Conservation (phyloP, 805 yeast genomes). For the Teunomyces gatunensis region DNA sequence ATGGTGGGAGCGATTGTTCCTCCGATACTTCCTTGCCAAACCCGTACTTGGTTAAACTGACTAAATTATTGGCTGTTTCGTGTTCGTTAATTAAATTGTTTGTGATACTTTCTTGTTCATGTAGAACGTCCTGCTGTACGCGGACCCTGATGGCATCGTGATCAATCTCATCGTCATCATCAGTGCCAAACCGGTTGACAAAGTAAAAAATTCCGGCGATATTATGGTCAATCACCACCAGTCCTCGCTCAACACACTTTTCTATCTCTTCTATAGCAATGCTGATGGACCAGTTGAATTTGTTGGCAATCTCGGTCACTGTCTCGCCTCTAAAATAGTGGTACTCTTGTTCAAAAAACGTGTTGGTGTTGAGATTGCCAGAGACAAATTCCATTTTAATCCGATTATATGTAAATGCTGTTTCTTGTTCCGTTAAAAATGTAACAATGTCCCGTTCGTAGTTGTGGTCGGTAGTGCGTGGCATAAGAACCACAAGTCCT, state of each 20-base stretch:
- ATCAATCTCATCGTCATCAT: constrained; percentile 8
- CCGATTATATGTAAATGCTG: constrained; percentile 22
- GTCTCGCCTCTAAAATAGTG: constrained; percentile 32
- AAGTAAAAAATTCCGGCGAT: constrained; percentile 65
- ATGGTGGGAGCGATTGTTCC: neutral
- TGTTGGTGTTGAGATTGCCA: constrained; percentile 16
- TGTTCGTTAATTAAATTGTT: constrained; percentile 4
- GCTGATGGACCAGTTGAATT: constrained; percentile 64
- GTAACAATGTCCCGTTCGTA: constrained; percentile 26
- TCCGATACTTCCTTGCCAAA: constrained; percentile 5
- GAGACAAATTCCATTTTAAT: constrained; percentile 21
- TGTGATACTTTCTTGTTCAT: constrained; percentile 18
- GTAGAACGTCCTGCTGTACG: constrained; percentile 13
- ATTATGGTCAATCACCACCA: constrained; percentile 64
- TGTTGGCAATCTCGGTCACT: constrained; percentile 41
- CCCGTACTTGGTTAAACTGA: constrained; percentile 5
- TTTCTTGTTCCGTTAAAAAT: constrained; percentile 22
- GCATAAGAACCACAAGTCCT: constrained; percentile 33
- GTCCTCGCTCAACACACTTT: constrained; percentile 54
- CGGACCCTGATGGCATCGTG: constrained; percentile 8
- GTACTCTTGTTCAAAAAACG: constrained; percentile 12
- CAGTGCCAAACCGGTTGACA: constrained; percentile 37
- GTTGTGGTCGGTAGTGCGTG: constrained; percentile 20
- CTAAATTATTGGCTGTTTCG: constrained; percentile 9
- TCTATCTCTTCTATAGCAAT: constrained; percentile 65